Percentiles rank a stretch among this genome's conserved stretches.
phyloP scores from a whole-genome alignment of 805 yeast genomes.

The Metschnikowia proteae region DNA sequence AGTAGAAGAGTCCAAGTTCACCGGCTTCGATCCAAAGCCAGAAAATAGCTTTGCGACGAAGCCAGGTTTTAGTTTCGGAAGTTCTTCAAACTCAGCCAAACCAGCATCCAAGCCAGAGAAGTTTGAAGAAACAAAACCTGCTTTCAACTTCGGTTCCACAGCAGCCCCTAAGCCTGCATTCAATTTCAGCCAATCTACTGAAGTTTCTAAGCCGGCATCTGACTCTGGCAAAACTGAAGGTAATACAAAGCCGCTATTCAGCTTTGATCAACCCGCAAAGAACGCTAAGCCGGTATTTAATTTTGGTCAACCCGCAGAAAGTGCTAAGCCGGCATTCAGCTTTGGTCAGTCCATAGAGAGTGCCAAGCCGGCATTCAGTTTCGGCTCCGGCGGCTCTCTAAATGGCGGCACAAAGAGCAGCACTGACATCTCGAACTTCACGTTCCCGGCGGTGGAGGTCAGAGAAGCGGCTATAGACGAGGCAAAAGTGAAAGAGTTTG shows the following conservation, averaged over 20 bases:
- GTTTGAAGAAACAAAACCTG: not conserved
- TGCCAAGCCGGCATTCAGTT: not conserved
- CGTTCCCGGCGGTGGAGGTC: slow-evolving; percentile 25
- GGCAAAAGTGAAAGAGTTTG: slow-evolving; percentile 26
- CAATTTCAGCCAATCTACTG: slow-evolving; percentile 3
- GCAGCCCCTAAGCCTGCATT: not conserved
- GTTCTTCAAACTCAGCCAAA: not conserved
- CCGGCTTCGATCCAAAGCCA: slow-evolving; percentile 1
- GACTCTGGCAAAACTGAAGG: slow-evolving; percentile 3
- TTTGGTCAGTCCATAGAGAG: not conserved
- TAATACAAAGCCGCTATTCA: not conserved
- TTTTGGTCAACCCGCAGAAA: not conserved
- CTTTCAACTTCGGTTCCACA: not conserved
- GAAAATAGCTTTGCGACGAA: not conserved
- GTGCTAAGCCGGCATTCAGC: not conserved
- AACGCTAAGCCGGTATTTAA: not conserved
- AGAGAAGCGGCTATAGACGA: slow-evolving; percentile 21
- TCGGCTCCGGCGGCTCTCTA: not conserved
- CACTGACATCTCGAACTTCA: slow-evolving; percentile 5
- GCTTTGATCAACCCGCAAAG: not conserved
- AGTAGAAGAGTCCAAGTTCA: not conserved
- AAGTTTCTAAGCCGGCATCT: slow-evolving; percentile 2
- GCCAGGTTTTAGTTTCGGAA: slow-evolving; percentile 4
- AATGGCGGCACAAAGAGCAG: not conserved
- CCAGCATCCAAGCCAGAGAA: not conserved